These are phyloP conservation scores for Boletus albobrunnescens DNA, from an alignment of 1,284 basidiomycete genomes.

Conservation along the genomic window DNA sequence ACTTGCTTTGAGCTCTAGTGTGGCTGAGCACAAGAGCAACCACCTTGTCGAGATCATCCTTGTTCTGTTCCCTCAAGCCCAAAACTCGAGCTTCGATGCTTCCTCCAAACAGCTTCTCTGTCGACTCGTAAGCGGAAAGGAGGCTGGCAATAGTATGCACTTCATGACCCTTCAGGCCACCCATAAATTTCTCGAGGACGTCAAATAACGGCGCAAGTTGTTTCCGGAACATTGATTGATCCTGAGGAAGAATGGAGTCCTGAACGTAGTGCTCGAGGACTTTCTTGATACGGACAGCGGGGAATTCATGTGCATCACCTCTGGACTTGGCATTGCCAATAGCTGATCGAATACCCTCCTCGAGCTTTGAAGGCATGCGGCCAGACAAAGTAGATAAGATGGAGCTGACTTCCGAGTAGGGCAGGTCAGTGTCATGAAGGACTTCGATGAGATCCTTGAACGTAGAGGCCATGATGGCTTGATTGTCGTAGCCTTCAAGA, in stretches of 20 bases:
- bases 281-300: constrained; percentile 77
- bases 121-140: constrained; percentile 72
- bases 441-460: constrained; percentile 80
- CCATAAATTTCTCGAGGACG: constrained; percentile 78
- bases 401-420: constrained; percentile 82
- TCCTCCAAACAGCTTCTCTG: constrained; percentile 89
- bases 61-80: constrained; percentile 86
- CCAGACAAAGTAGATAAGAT: constrained; percentile 90
- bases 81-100: constrained; percentile 92
- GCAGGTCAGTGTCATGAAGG: constrained; percentile 81
- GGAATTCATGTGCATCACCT: constrained; percentile 77
- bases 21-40: constrained; percentile 89
- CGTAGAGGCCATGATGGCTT: constrained; percentile 77
- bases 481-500: constrained; percentile 93
- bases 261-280: constrained; percentile 82
- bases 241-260: constrained; percentile 76
- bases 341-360: constrained; percentile 78
- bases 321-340: constrained; percentile 77
- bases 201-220: constrained; percentile 73
- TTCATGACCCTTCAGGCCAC: constrained; percentile 87
- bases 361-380: constrained; percentile 89
- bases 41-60: constrained; percentile 89
- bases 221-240: constrained; percentile 71
- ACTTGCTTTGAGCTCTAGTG: constrained; percentile 92
- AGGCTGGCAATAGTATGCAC: constrained; percentile 70